Evolutionary conservation across 2,329 filamentous ascomycete genomes (phyloP).

Genomic region (Fusarium oligoseptatum): DNA sequence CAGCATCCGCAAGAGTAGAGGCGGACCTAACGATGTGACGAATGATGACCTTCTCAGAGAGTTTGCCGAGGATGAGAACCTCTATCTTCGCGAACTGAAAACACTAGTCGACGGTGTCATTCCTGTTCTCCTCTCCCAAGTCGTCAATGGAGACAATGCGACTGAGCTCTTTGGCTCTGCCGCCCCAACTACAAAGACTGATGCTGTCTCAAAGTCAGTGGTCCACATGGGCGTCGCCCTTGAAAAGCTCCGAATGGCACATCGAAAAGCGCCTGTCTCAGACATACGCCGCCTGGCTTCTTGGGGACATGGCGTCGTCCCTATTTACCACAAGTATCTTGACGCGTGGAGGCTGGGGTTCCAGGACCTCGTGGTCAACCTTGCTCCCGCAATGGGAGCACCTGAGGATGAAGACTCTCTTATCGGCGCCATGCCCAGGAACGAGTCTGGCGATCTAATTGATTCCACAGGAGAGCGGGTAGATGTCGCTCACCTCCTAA

Average conservation of each 20-base stretch:
- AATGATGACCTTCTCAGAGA: constrained; percentile 83
- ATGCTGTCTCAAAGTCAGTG: constrained; percentile 84
- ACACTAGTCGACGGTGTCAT: constrained; percentile 96
- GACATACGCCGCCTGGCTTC: constrained; percentile 79
- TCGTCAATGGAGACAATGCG: constrained; percentile 77
- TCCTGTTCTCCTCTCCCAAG: constrained; percentile 88
- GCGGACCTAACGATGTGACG: constrained; percentile 75
- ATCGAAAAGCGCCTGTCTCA: constrained; percentile 82
- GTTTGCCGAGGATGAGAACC: constrained; percentile 84
- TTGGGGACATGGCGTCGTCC: constrained; percentile 85
- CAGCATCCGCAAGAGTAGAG: constrained; percentile 81
- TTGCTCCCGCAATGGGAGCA: constrained; percentile 74
- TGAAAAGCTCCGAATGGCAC: constrained; percentile 84
- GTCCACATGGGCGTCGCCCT: constrained; percentile 93
- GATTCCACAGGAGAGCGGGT: constrained; percentile 88
- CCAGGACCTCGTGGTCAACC: constrained; percentile 92
- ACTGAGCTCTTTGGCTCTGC: constrained; percentile 76
- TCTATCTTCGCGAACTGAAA: constrained; percentile 91
- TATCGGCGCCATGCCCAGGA: constrained; percentile 70
- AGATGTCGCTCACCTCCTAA: constrained; percentile 93
- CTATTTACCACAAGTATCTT: constrained; percentile 87
- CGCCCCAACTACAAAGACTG: constrained; percentile 62
- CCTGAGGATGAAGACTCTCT: constrained; percentile 72
- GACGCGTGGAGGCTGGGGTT: constrained; percentile 93
- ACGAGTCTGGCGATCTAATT: constrained; percentile 74